Conservation (phyloP, 2,329 filamentous ascomycete genomes). For the Alternaria longipes region DNA sequence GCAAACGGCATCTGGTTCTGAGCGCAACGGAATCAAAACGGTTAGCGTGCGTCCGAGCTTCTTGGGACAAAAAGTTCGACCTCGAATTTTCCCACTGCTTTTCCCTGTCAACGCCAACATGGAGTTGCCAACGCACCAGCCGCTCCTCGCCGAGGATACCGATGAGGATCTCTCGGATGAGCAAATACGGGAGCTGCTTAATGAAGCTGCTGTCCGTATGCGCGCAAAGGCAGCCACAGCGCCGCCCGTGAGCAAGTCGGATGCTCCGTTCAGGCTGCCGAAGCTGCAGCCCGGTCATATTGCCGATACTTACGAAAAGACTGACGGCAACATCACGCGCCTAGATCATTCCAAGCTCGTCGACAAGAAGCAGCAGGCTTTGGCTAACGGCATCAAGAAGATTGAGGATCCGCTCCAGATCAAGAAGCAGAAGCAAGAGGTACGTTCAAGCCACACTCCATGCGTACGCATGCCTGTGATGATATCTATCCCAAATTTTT, state of each 20-base stretch:
- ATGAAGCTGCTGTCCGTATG: constrained; percentile 69
- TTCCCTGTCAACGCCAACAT: constrained; percentile 42
- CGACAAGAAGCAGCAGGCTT: constrained; percentile 57
- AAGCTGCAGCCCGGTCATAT: constrained; percentile 59
- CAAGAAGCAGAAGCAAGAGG: constrained; percentile 60
- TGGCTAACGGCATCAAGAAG: constrained; percentile 60
- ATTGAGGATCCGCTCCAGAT: constrained; percentile 63
- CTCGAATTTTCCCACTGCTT: constrained; percentile 33
- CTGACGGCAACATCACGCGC: constrained; percentile 62
- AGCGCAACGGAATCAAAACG: constrained; percentile 5
- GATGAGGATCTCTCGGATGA: constrained; percentile 67
- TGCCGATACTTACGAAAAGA: constrained; percentile 64
- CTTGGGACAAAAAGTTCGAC: constrained; percentile 35
- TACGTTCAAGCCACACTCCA: constrained; percentile 47
- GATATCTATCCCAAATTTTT: constrained; percentile 75
- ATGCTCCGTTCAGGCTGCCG: constrained; percentile 58
- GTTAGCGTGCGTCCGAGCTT: constrained; percentile 23
- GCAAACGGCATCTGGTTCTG: constrained; percentile 1
- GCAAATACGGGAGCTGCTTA: constrained; percentile 70
- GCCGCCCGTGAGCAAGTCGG: constrained; percentile 35
- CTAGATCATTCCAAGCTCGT: constrained; percentile 63
- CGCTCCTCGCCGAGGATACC: constrained; percentile 43
- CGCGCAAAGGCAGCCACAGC: constrained; percentile 51
- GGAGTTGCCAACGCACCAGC: constrained; percentile 50
- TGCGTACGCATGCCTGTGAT: constrained; percentile 64